Conservation (phyloP, 1,139 yeast genomes). For the Pichia cactophila region DNA sequence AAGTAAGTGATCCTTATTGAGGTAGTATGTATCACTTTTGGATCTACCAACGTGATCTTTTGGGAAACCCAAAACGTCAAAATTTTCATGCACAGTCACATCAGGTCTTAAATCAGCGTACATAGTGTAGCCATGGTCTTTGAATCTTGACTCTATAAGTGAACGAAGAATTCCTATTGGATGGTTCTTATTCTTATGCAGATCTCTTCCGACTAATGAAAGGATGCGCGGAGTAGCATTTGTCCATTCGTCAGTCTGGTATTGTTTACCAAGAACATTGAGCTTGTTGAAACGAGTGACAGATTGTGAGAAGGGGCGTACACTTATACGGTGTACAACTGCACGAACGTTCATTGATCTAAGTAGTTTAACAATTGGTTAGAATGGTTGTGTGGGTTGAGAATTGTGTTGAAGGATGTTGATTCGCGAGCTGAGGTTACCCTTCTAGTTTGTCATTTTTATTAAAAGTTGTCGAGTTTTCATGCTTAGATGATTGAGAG, state of each 20-base stretch:
- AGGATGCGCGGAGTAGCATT: slow-evolving; percentile 75
- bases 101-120: slow-evolving; percentile 79
- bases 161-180: slow-evolving; percentile 83
- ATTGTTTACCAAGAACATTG: slow-evolving; percentile 43
- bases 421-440: neutral
- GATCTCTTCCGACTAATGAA: slow-evolving; percentile 58
- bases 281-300: slow-evolving; percentile 17
- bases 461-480: neutral
- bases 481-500: neutral
- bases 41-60: slow-evolving; percentile 90
- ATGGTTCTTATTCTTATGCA: slow-evolving; percentile 69
- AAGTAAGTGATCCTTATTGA: slow-evolving; percentile 62
- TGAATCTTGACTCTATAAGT: slow-evolving; percentile 62
- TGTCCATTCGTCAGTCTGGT: slow-evolving; percentile 70
- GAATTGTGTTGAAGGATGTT: too few relatives aligned
- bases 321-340: neutral
- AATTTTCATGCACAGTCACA: slow-evolving; percentile 75
- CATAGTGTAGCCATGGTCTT: slow-evolving; percentile 65
- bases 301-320: neutral
- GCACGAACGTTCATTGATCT: neutral
- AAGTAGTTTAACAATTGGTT: neutral
- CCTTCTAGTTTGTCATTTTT: too few relatives aligned
- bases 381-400: neutral
- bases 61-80: slow-evolving; percentile 89
- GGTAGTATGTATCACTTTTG: slow-evolving; percentile 85